These are phyloP conservation scores for Pittosporum tobira DNA, from an alignment of 129 eudicot genomes.

Conservation along the genomic window DNA sequence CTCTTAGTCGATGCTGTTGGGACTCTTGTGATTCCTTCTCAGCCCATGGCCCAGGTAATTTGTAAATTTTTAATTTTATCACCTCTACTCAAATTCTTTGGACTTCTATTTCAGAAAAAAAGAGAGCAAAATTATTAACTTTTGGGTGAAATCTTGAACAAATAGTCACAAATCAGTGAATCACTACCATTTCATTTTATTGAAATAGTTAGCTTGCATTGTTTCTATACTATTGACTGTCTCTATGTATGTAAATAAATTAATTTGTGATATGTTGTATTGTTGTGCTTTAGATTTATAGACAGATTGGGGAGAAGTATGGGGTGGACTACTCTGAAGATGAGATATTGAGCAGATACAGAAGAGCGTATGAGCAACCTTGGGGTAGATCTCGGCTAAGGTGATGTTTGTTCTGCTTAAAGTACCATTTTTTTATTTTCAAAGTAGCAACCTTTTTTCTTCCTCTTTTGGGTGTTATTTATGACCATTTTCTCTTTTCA, in stretches of 20 bases:
- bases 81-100: background rate
- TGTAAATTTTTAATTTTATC: background rate
- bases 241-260: no score
- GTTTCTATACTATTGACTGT: background rate
- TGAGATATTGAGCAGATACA: slow-evolving; percentile 73
- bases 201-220: background rate
- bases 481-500: background rate
- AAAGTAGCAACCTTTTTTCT: background rate
- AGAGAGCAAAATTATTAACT: no score
- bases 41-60: slow-evolving; percentile 95
- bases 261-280: background rate
- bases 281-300: slow-evolving; percentile 53
- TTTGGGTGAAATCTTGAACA: background rate
- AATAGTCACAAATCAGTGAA: background rate
- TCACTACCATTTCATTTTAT: background rate
- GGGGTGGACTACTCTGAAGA: slow-evolving; percentile 73
- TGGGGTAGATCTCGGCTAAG: slow-evolving; percentile 97
- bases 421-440: background rate
- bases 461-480: no score
- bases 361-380: slow-evolving; percentile 93
- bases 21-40: slow-evolving; percentile 91
- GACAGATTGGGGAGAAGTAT: slow-evolving; percentile 88
- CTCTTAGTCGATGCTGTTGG: slow-evolving; percentile 97
- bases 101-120: background rate
- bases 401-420: slow-evolving; percentile 20